These are phyloP conservation scores for Cutaneotrichosporon sp. DNA, from an alignment of 1,284 basidiomycete genomes.

Conservation along the genomic window DNA sequence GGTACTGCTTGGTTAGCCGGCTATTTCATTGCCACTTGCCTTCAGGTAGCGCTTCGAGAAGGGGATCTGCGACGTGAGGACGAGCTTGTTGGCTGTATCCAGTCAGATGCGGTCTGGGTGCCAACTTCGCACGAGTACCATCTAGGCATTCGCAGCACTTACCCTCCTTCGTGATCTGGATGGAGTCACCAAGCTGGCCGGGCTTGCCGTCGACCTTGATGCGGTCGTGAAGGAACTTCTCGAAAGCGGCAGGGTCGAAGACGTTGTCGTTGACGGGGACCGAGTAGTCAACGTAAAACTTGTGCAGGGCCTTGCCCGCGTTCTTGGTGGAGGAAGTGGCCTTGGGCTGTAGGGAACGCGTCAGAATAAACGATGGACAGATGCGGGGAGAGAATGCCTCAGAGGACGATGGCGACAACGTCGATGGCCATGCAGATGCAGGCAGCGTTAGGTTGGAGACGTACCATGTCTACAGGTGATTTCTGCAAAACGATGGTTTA, in stretches of 20 bases:
- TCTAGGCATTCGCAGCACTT: constrained; percentile 36
- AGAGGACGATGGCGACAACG: neutral
- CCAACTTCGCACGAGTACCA: neutral
- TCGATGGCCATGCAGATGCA: constrained; percentile 1
- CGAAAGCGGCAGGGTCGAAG: constrained; percentile 86
- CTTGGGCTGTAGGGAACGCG: constrained; percentile 42
- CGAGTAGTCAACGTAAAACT: constrained; percentile 92
- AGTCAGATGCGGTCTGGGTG: constrained; percentile 16
- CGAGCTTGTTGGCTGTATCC: constrained; percentile 69
- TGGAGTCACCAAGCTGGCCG: constrained; percentile 80
- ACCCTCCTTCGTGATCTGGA: constrained; percentile 82
- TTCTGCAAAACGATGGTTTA: constrained; percentile 27
- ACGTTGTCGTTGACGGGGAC: constrained; percentile 86
- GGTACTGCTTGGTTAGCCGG: constrained; percentile 62
- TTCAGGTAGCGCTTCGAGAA: constrained; percentile 81
- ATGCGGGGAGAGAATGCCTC: no score
- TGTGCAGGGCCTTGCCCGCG: constrained; percentile 71
- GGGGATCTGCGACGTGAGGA: constrained; percentile 74
- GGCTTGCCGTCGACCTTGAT: constrained; percentile 72
- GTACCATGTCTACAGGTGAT: constrained; percentile 31
- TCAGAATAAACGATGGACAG: neutral
- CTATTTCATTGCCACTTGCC: constrained; percentile 18
- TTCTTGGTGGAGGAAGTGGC: constrained; percentile 46
- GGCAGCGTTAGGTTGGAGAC: constrained; percentile 6
- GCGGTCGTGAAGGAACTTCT: constrained; percentile 90